phyloP scores from a whole-genome alignment of 2,329 filamentous ascomycete genomes.

The Aureobasidium sp. region DNA sequence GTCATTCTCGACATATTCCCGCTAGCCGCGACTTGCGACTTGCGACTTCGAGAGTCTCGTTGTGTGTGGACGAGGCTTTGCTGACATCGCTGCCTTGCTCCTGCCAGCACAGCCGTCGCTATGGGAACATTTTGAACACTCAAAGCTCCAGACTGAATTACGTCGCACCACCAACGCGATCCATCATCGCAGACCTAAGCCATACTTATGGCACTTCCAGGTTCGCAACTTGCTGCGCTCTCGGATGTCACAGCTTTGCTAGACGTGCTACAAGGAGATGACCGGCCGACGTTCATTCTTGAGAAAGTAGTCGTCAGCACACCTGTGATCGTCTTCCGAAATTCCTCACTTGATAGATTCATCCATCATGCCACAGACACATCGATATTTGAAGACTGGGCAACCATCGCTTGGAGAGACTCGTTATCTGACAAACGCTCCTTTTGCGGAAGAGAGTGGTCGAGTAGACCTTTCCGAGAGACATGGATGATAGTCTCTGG shows the following conservation, averaged over 20 bases:
- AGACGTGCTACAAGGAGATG: slow-evolving; percentile 4
- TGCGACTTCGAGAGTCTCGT: neutral
- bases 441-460: slow-evolving; percentile 8
- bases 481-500: neutral
- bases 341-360: slow-evolving; percentile 2
- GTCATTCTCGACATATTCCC: neutral
- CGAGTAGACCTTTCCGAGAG: slow-evolving; percentile 1
- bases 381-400: neutral
- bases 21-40: neutral
- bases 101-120: neutral
- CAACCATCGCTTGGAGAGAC: neutral
- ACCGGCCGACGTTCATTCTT: slow-evolving; percentile 16
- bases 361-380: neutral
- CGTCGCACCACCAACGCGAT: neutral
- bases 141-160: too few relatives aligned
- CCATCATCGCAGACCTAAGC: neutral
- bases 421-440: neutral
- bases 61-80: neutral
- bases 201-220: slow-evolving; percentile 1
- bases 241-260: neutral
- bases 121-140: neutral
- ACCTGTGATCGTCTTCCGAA: slow-evolving; percentile 3
- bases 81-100: neutral
- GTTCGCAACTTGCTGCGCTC: neutral
- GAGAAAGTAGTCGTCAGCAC: neutral